phyloP scores from a whole-genome alignment of 371 early-diverging fungal species.

The Smittium mucronatum region DNA sequence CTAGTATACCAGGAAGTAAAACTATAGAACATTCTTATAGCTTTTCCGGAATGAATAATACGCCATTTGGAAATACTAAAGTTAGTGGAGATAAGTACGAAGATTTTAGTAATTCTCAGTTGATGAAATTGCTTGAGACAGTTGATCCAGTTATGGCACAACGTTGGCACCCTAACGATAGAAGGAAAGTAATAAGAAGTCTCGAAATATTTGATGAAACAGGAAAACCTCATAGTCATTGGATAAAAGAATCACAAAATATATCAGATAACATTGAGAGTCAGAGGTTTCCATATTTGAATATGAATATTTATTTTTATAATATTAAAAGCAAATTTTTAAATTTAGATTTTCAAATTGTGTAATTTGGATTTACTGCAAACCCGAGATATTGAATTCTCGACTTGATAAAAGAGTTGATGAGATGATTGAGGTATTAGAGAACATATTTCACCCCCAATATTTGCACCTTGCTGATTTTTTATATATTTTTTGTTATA shows the following conservation, averaged over 20 bases:
- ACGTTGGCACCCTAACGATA: constrained; percentile 83
- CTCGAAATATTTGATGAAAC: constrained; percentile 54
- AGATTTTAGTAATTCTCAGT: constrained; percentile 14
- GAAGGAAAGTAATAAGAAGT: constrained; percentile 73
- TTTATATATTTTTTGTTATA: too few species aligned
- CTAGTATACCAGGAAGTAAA: too few species aligned
- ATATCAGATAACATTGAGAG: constrained; percentile 25
- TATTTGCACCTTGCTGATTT: too few species aligned
- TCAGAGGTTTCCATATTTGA: constrained; percentile 18
- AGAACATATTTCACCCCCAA: too few species aligned
- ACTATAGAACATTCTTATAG: constrained; percentile 15
- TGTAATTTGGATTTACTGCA: too few species aligned
- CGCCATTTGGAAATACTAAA: constrained; percentile 12
- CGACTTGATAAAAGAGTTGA: too few species aligned
- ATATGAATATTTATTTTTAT: constrained; percentile 1
- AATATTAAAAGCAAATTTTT: too few species aligned
- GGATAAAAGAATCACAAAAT: constrained; percentile 23
- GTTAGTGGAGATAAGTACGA: constrained; percentile 15
- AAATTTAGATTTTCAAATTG: too few species aligned
- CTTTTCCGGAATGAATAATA: not conserved
- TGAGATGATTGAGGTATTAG: too few species aligned
- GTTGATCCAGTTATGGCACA: constrained; percentile 83
- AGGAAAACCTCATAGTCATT: constrained; percentile 48
- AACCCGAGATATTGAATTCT: too few species aligned
- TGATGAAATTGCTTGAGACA: constrained; percentile 35